A percentile compares a stretch with the other conserved stretches of the same genome.
Evolutionary conservation across 2,329 filamentous ascomycete species (phyloP).

Genomic region (Colletotrichum camelliae): DNA sequence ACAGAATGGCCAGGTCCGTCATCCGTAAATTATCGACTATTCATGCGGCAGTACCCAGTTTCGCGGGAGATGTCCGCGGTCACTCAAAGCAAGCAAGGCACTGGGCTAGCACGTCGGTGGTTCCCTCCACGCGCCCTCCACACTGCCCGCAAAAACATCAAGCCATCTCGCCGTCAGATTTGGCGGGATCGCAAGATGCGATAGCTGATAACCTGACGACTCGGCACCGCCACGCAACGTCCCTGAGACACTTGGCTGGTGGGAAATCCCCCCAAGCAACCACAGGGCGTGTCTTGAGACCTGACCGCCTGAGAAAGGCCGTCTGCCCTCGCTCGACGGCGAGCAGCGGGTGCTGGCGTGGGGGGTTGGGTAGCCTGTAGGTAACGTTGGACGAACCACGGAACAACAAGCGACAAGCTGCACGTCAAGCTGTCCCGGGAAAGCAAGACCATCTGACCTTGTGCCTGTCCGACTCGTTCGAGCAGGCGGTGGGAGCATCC

Average conservation of each 20-base stretch:
- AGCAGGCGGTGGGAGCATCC: slow-evolving; percentile 15
- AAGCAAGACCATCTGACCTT: neutral
- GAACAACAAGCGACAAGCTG: neutral
- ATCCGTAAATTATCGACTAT: neutral
- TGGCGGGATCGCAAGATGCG: slow-evolving; percentile 8
- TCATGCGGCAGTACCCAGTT: slow-evolving; percentile 3
- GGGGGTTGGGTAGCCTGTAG: neutral
- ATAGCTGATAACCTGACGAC: slow-evolving; percentile 13
- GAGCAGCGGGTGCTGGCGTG: slow-evolving; percentile 4
- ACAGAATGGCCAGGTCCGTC: slow-evolving; percentile 1
- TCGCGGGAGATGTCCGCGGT: neutral
- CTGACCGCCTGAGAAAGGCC: neutral
- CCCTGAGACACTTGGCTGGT: slow-evolving; percentile 1
- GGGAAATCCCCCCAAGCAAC: neutral
- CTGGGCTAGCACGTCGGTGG: neutral
- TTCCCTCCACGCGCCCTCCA: neutral
- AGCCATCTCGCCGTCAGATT: slow-evolving; percentile 16
- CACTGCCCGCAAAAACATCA: slow-evolving; percentile 1
- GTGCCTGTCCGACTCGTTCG: neutral
- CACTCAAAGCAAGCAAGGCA: neutral
- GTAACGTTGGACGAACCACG: neutral
- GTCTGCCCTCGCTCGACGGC: neutral
- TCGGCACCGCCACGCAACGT: neutral
- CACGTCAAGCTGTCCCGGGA: slow-evolving; percentile 1
- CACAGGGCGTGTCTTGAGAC: neutral